Percentiles rank a stretch among this genome's conserved stretches.
These are phyloP conservation scores for Tarenaya hassleriana DNA, from an alignment of 345 rosid genomes.

Conservation along the genomic window DNA sequence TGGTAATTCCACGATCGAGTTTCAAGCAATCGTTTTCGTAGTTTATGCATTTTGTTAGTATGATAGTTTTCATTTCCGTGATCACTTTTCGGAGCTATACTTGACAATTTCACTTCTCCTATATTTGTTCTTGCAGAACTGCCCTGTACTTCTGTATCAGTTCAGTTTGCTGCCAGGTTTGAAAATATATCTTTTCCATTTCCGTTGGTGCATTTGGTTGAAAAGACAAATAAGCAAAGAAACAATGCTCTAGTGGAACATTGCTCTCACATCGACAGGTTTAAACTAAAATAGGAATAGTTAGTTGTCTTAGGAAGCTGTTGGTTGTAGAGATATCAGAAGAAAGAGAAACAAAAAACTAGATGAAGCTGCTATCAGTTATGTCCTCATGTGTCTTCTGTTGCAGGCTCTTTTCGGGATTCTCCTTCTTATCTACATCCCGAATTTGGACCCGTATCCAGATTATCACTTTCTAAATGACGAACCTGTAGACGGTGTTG, in stretches of 20 bases:
- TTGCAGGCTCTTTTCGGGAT: constrained; percentile 68
- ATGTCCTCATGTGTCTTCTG: constrained; percentile 8
- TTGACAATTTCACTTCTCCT: constrained; percentile 17
- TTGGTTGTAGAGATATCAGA: constrained; percentile 1
- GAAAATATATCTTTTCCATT: constrained; percentile 18
- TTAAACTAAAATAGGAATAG: neutral
- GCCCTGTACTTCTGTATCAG: constrained; percentile 51
- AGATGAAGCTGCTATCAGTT: neutral
- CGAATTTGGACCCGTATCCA: constrained; percentile 60
- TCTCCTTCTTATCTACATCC: constrained; percentile 64
- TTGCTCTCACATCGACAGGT: constrained; percentile 2
- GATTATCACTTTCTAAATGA: constrained; percentile 45
- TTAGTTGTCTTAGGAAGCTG: constrained; percentile 12
- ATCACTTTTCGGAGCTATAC: too few species aligned
- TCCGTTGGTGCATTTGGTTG: neutral
- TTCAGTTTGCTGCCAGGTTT: constrained; percentile 67
- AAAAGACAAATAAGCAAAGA: neutral
- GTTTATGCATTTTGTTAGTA: neutral
- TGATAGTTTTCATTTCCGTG: too few species aligned
- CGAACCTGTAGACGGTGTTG: constrained; percentile 46
- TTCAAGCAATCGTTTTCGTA: neutral
- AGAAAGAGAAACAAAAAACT: neutral
- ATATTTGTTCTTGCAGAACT: constrained; percentile 39
- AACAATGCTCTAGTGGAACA: neutral
- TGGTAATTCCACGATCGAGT: neutral